Evolutionary conservation across 1,284 basidiomycete genomes (phyloP), one percentile per base, ranked within the genome.

Genomic region (Xanthoconium separans): DNA sequence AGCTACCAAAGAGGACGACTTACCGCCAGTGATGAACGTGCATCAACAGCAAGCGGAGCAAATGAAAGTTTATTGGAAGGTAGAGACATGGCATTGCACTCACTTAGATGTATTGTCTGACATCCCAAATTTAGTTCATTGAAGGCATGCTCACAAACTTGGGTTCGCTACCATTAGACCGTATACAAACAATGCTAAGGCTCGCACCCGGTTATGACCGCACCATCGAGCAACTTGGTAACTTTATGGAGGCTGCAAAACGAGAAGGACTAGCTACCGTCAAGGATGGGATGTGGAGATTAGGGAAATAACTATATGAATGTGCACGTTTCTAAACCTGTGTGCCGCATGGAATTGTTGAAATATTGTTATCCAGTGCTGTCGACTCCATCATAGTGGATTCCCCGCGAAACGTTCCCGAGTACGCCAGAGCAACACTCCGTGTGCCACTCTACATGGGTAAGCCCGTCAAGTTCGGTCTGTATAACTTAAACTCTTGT

Each of bases 61-160:
- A 70, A 91, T 93, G 88, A 81, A 77, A 56, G 79, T 92, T 3
- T 91, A 85, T 66, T 95, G 91, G 91, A 91, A 88, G 80, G 92
- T 89, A 54, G 34, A 75, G 63, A 33, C n/a, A 12, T 15, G n/a
- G 2, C 15, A 2, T 16, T 24, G 4, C 12, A 5, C 34, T 43
- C 22, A 22, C 16, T 4, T 37, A 13, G 5, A 6, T 37, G 16
- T 31, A 30, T 41, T 36, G 15, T 49, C 51, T 64, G 50, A 61
- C 47, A 42, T 41, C 30, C 43, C 3, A 29, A 15, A 44, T 43
- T n/a, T 57, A 89, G 86, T 91, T 87, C 69, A 85, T 91, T 57
- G 84, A 90, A 70, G 90, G 90, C 33, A 91, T 93, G 85, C 83
- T 95, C 53, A 90, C 83, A 51, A 94, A 93, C 65, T 75, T 95